Conservation (phyloP, 805 yeast genomes). For the Priceomyces fermenticarens region DNA sequence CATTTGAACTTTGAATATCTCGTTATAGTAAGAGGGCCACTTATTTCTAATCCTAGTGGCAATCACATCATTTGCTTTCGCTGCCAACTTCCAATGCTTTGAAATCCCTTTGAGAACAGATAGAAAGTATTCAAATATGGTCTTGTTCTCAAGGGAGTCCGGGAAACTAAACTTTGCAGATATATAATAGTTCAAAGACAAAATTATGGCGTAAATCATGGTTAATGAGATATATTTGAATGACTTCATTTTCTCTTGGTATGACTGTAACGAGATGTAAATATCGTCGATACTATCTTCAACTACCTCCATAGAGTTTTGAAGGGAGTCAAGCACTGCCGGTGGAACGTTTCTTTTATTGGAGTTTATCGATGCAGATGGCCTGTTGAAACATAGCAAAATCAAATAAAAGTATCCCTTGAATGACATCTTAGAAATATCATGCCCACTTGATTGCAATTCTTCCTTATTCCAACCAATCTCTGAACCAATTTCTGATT, state of each 20-base stretch:
- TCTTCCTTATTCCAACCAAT: conserved; percentile 3
- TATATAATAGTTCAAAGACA: conserved; percentile 3
- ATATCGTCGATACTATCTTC: conserved; percentile 4
- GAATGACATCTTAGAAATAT: conserved; percentile 2
- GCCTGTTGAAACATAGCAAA: conserved; percentile 3
- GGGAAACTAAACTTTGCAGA: not conserved
- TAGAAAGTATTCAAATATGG: conserved; percentile 3
- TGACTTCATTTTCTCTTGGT: conserved; percentile 1
- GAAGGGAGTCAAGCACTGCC: conserved; percentile 1
- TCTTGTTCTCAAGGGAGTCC: not conserved
- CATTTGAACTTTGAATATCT: not conserved
- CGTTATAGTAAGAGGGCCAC: conserved; percentile 3
- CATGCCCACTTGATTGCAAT: not conserved
- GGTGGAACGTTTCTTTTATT: not conserved
- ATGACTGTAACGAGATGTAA: not conserved
- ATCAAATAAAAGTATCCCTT: conserved; percentile 5
- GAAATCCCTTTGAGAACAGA: conserved; percentile 2
- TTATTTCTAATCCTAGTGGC: conserved; percentile 2
- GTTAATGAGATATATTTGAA: conserved; percentile 3
- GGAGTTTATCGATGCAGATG: conserved; percentile 2
- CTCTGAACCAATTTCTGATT: not conserved
- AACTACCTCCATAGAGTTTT: not conserved
- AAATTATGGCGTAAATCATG: conserved; percentile 1
- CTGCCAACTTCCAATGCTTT: conserved; percentile 4
- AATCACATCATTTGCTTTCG: conserved; percentile 2